Evolutionary conservation across 257 asterid species (phyloP).

Genomic region (Henckelia pumila): DNA sequence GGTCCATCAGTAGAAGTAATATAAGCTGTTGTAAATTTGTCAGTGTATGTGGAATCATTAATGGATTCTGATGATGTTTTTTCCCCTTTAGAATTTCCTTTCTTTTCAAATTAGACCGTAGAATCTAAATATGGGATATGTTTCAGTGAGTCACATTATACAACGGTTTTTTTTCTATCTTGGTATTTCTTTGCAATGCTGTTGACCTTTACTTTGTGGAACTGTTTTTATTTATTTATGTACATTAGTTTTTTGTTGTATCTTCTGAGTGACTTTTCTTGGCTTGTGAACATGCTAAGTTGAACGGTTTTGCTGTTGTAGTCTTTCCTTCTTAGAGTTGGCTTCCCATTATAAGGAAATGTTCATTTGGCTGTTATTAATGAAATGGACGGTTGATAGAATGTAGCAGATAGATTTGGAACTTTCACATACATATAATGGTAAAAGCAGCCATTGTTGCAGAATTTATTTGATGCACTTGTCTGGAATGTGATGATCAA

Average conservation of each 20-base stretch:
- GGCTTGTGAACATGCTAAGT: not conserved
- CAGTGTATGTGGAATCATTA: not conserved
- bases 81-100: not conserved
- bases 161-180: not conserved
- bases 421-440: not conserved
- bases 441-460: not conserved
- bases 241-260: not conserved
- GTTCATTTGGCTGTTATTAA: not conserved
- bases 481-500: not conserved
- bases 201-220: not conserved
- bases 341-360: not conserved
- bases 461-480: not conserved
- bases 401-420: not conserved
- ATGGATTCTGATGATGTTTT: not conserved
- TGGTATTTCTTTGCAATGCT: not conserved
- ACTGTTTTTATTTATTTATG: not conserved
- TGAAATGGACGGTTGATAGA: not conserved
- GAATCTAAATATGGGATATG: no score
- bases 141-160: not conserved
- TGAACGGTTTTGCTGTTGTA: not conserved
- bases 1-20: conserved; percentile 8
- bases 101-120: not conserved
- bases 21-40: conserved; percentile 8
- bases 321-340: not conserved
- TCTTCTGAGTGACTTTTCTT: not conserved